A percentile compares a stretch with the other conserved stretches of the same genome.
Evolutionary conservation across 257 asterid genomes (phyloP).

Genomic region (Ajuga chamaepitys): DNA sequence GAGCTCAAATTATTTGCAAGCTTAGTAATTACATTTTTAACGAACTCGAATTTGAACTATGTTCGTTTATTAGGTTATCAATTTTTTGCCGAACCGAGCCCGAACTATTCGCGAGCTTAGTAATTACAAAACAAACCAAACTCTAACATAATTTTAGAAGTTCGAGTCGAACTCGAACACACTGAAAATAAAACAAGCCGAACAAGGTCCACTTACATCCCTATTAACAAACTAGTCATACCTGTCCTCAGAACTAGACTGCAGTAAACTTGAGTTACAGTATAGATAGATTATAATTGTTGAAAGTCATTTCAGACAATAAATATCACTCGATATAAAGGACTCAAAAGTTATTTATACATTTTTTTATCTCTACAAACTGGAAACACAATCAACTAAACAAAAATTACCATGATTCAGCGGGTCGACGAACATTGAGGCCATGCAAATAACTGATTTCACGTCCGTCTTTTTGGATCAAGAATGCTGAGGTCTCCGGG

Average conservation of each 20-base stretch:
- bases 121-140: no score
- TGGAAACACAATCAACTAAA: constrained; percentile 6
- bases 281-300: constrained; percentile 11
- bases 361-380: constrained; percentile 17
- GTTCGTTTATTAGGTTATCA: no score
- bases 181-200: no score
- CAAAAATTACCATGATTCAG: constrained; percentile 9
- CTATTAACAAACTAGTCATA: no score
- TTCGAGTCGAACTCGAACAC: no score
- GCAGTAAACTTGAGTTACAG: neutral
- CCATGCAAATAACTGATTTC: neutral
- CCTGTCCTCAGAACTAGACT: neutral
- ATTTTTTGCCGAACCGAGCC: no score
- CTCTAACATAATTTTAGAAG: no score
- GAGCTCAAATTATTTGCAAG: no score
- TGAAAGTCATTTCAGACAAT: constrained; percentile 1
- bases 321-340: neutral
- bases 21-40: no score
- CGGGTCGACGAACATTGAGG: neutral
- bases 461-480: constrained; percentile 3
- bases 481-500: neutral
- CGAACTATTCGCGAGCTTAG: no score
- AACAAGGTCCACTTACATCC: no score
- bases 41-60: no score
- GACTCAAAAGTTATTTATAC: constrained; percentile 29